Evolutionary conservation across 2,329 filamentous ascomycete species (phyloP).

Genomic region (Aspergillus brunneoviolaceus): DNA sequence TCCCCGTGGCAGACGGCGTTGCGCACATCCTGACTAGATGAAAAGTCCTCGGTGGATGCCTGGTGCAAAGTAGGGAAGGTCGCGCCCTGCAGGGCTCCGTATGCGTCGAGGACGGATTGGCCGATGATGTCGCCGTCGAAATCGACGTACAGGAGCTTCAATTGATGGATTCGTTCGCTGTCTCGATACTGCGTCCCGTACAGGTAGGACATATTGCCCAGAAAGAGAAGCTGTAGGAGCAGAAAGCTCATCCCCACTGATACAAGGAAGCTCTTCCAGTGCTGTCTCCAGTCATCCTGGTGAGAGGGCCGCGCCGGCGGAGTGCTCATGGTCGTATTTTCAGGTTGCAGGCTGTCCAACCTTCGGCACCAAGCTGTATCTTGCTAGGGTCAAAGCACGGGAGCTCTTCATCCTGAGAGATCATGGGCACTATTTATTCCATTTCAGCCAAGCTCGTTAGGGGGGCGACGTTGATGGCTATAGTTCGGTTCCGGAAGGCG

Average conservation of each 20-base stretch:
- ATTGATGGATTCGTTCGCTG: conserved; percentile 23
- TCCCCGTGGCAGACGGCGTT: conserved; percentile 16
- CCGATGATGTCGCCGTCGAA: conserved; percentile 33
- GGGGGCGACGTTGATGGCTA: background rate
- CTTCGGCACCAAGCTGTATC: no score
- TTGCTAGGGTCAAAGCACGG: no score
- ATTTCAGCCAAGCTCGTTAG: background rate
- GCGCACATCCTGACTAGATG: conserved; percentile 3
- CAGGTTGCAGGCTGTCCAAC: no score
- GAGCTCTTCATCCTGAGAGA: background rate
- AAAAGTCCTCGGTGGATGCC: background rate
- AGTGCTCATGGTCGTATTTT: no score
- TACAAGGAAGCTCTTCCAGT: no score
- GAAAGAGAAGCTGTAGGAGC: conserved; percentile 16
- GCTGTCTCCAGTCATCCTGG: no score
- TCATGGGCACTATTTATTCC: background rate
- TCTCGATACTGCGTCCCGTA: conserved; percentile 16
- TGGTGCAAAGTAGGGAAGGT: conserved; percentile 12
- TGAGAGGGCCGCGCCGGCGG: no score
- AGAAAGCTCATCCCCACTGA: background rate
- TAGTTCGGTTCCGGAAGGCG: background rate
- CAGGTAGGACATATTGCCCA: conserved; percentile 19
- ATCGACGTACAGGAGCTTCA: conserved; percentile 32
- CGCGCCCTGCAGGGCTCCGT: conserved; percentile 13
- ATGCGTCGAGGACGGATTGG: conserved; percentile 27